Evolutionary conservation across 2,329 filamentous ascomycete genomes (phyloP), one percentile per base, ranked within the genome.

Genomic region (Nannizzia gypsea): DNA sequence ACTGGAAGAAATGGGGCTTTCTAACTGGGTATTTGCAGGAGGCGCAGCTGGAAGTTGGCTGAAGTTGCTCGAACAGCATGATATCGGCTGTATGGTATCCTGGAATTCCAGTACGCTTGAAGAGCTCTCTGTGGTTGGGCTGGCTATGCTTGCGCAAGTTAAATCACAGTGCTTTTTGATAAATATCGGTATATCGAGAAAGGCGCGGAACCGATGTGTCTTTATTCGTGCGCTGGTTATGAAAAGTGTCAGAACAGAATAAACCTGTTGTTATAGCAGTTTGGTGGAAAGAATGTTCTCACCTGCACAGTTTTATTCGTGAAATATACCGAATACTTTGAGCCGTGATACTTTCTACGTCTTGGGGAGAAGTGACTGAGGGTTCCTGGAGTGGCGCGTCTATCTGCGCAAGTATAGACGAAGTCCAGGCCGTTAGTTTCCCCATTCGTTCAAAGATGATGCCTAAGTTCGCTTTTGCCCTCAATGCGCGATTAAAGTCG

Each of bases 131-230:
- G 28, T 60, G 34, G 48, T 61, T 38, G 55, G 40, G 17, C 59
- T 59, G 9, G 57, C 62, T 34, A 64, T 59, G 46, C 62, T 64
- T 2, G 62, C 62, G 17, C 60, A 65, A 48, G 63, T 58, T 20
- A 77, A 67, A 60, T 77, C 75, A 63, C 75, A 77, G 59, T 77
- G 75, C 42, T 70, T 72, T 60, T 76, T 75, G 24, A 76, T 71
- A 63, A 77, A 77, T 13, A 77, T 71, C 1, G 76, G 74, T 9
- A 76, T 73, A 59, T 77, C 75, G 17, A 71, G 73, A 61, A 77
- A 77, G 15, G 76, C 76, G 46, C 74, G 67, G 59, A 77, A 77
- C n/a, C 76, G 72, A 60, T 77, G 74, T 0, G 72, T 68, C 65
- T 77, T 77, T 34, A 77, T 77, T 64, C 74, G 73, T 9, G 75